phyloP scores from a whole-genome alignment of 495 filamentous ascomycete genomes.

The Penicillium taxi region DNA sequence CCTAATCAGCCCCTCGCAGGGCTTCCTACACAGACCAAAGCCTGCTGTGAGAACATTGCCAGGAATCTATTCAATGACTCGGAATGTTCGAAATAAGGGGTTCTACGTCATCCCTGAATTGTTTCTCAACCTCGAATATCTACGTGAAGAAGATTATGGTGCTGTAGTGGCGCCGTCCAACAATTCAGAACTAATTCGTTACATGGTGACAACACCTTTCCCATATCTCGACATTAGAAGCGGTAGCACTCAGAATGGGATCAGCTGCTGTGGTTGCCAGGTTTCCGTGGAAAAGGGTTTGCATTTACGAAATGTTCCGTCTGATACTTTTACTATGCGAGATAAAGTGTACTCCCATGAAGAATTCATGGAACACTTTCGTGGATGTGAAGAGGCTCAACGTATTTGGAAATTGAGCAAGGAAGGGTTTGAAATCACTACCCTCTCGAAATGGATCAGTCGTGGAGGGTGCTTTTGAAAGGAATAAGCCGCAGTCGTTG shows the following conservation, averaged over 20 bases:
- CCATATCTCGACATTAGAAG: constrained; percentile 9
- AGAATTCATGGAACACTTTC: constrained; percentile 6
- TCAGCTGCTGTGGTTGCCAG: constrained; percentile 9
- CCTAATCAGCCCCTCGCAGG: no score
- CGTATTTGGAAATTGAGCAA: constrained; percentile 5
- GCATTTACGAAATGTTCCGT: constrained; percentile 1
- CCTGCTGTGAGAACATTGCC: constrained; percentile 6
- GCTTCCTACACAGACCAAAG: neutral
- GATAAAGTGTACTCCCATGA: constrained; percentile 11
- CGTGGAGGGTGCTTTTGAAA: constrained; percentile 8
- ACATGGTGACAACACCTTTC: constrained; percentile 10
- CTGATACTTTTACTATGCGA: constrained; percentile 4
- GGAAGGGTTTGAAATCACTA: constrained; percentile 1
- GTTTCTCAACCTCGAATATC: neutral
- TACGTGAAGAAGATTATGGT: neutral
- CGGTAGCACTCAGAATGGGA: constrained; percentile 5
- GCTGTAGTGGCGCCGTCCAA: constrained; percentile 1
- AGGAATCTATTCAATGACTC: constrained; percentile 9
- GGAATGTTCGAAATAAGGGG: constrained; percentile 4
- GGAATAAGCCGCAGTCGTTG: no score
- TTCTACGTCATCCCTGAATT: neutral
- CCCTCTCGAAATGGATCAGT: constrained; percentile 6
- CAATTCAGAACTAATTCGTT: constrained; percentile 4
- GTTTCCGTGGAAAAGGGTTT: constrained; percentile 8
- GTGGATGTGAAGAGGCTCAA: constrained; percentile 5